Base-by-base conservation (phyloP, 768 basidiomycete genomes). In the Sporobolomyces phaffii region DNA sequence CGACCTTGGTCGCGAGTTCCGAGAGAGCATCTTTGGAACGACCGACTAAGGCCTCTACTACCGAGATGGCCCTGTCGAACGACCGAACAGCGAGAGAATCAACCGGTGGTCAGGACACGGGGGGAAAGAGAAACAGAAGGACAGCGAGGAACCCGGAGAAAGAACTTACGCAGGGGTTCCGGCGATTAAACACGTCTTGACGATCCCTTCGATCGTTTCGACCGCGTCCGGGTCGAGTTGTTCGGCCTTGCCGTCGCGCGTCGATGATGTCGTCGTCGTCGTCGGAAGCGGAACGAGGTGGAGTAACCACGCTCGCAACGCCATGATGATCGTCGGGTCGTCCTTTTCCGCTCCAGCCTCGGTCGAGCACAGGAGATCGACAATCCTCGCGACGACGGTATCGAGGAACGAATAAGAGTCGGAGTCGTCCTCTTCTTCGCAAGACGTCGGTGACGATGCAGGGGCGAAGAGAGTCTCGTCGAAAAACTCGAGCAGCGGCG, bases 401-500 rank as follows among this genome's bases (percentile, higher is more conserved):
- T 40, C 40, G 33, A 36, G 5, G 24, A 31, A 36, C 20, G 57
- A 43, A 29, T 58, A 43, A 7, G 54, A 43, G 43, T 28, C 54
- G 7, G 20, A 17, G 28, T 43, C 26, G 8, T 58, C 56, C 34
- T 40, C 52, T 15, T 38, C 36, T 6, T 38, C 36, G 22, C 36
- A 5, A 13, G 34, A 3, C 1, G 48, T 11, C 17, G 56, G 45
- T 14, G 40, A 45, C 4, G 60, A 22, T 5, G 56, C 22, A 14
- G 33, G 29, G 40, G 56, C 24, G 48, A 56, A 50, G 41, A 24
- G 40, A n/a, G 33, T 51, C 26, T n/a, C 56, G 47, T 67, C 65
- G 52, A 67, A 56, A 44, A 52, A 65, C 22, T 65, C 18, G 40
- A 71, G 61, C 41, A 71, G 62, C 10, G 62, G 51, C 3, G 31